phyloP scores from a whole-genome alignment of 2,329 filamentous ascomycete genomes.

The Penicillium sp. region DNA sequence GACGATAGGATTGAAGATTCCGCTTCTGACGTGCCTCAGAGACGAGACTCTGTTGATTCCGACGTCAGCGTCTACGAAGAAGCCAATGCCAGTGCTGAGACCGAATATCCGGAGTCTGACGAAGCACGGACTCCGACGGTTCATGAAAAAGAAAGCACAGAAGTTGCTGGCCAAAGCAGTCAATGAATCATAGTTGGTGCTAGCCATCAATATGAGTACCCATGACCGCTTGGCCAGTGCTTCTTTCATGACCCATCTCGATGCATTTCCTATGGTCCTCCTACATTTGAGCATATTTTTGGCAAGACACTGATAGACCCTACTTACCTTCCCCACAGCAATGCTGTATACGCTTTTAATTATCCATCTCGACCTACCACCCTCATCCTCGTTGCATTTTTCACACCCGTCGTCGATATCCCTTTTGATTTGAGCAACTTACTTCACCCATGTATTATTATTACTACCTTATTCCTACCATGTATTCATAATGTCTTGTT shows the following conservation, averaged over 20 bases:
- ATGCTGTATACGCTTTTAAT: slow-evolving; percentile 1
- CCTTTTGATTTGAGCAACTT: slow-evolving; percentile 13
- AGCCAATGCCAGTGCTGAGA: slow-evolving; percentile 13
- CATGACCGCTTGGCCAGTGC: slow-evolving; percentile 13
- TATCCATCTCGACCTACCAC: slow-evolving; percentile 1
- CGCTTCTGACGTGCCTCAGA: slow-evolving; percentile 5
- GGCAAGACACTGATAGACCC: not conserved
- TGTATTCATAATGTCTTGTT: slow-evolving; percentile 22
- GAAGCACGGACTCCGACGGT: not conserved
- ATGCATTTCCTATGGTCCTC: not conserved
- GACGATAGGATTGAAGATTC: slow-evolving; percentile 3
- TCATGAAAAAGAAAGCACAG: not conserved
- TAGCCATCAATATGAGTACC: slow-evolving; percentile 8
- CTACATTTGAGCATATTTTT: not conserved
- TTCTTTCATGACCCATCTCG: slow-evolving; percentile 10
- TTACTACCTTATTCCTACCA: slow-evolving; percentile 3
- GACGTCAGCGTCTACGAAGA: slow-evolving; percentile 25
- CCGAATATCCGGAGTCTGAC: not conserved
- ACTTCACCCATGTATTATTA: slow-evolving; percentile 21
- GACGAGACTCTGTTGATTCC: slow-evolving; percentile 19
- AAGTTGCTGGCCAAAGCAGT: not conserved
- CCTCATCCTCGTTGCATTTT: not conserved
- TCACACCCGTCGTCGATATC: slow-evolving; percentile 7
- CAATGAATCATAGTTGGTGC: slow-evolving; percentile 5
- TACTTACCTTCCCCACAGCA: not conserved